Evolutionary conservation across 805 yeast genomes (phyloP).

Genomic region (Saccharomycopsis vini): DNA sequence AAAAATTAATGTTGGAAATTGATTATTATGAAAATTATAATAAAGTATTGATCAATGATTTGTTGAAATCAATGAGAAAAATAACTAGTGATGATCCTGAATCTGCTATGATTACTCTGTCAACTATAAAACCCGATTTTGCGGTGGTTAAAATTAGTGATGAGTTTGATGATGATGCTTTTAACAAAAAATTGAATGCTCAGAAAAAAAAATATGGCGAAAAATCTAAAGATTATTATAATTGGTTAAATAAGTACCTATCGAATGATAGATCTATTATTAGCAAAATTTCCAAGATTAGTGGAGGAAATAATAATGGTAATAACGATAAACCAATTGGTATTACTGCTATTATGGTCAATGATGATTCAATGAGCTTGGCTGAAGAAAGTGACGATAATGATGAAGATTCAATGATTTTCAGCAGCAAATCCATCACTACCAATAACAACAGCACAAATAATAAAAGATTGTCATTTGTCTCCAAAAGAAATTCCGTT

Average conservation of each 20-base stretch:
- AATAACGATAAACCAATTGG: constrained; percentile 1
- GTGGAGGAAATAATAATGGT: background rate
- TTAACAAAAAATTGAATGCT: constrained; percentile 2
- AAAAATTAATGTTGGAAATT: constrained; percentile 1
- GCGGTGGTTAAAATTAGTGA: background rate
- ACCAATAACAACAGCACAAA: too few relatives aligned
- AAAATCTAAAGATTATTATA: constrained; percentile 15
- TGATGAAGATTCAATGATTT: constrained; percentile 6
- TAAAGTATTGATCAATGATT: background rate
- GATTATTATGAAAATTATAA: constrained; percentile 8
- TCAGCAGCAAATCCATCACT: background rate
- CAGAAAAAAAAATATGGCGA: constrained; percentile 11
- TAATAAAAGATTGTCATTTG: constrained; percentile 8
- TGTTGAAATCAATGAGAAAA: constrained; percentile 6
- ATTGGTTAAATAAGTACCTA: constrained; percentile 14
- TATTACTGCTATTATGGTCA: background rate
- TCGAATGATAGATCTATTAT: constrained; percentile 5
- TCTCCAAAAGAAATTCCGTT: constrained; percentile 9
- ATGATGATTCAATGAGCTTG: background rate
- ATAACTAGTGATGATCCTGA: constrained; percentile 1
- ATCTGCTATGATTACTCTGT: background rate
- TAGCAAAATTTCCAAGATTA: background rate
- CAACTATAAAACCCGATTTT: background rate
- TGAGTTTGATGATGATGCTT: constrained; percentile 3
- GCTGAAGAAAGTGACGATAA: background rate